A percentile compares a stretch with the other conserved stretches of the same genome.
These are phyloP conservation scores for Phialocephala subalpina DNA, from an alignment of 2,329 filamentous ascomycete species.

Conservation along the genomic window DNA sequence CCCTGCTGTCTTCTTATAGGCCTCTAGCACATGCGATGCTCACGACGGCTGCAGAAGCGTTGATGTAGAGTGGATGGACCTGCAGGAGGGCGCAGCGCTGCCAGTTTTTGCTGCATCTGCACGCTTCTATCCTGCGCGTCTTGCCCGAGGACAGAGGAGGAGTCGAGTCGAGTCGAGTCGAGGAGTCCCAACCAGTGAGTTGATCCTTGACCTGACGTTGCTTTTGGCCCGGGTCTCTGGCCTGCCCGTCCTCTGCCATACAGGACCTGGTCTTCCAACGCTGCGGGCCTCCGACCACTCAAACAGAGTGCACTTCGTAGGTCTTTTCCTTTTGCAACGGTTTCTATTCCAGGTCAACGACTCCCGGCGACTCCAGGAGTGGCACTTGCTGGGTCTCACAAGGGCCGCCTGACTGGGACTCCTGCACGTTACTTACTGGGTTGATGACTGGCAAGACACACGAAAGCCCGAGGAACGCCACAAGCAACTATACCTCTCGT, in stretches of 20 bases:
- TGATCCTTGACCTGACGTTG: slow-evolving; percentile 1
- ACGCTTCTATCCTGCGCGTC: background rate
- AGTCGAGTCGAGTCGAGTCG: too few species aligned
- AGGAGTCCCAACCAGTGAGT: too few species aligned
- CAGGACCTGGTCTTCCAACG: background rate
- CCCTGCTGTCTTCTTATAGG: slow-evolving; percentile 36
- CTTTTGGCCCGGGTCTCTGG: background rate
- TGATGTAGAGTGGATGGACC: background rate
- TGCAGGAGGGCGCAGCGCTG: slow-evolving; percentile 7
- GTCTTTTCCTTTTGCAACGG: slow-evolving; percentile 19
- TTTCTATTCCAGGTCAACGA: slow-evolving; percentile 29
- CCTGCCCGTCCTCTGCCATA: background rate
- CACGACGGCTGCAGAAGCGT: slow-evolving; percentile 3
- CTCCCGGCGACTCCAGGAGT: slow-evolving; percentile 34
- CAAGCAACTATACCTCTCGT: slow-evolving; percentile 28
- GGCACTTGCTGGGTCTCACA: background rate
- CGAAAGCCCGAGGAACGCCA: slow-evolving; percentile 28
- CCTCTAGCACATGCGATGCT: slow-evolving; percentile 19
- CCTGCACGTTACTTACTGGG: slow-evolving; percentile 25
- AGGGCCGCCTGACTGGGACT: slow-evolving; percentile 20
- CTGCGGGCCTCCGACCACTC: background rate
- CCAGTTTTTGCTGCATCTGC: background rate
- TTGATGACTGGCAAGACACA: background rate
- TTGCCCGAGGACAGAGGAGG: background rate
- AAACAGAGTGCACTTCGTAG: background rate